A percentile compares a stretch with the other conserved stretches of the same genome.
Evolutionary conservation across 345 rosid genomes (phyloP).

Genomic region (Geranium brycei): DNA sequence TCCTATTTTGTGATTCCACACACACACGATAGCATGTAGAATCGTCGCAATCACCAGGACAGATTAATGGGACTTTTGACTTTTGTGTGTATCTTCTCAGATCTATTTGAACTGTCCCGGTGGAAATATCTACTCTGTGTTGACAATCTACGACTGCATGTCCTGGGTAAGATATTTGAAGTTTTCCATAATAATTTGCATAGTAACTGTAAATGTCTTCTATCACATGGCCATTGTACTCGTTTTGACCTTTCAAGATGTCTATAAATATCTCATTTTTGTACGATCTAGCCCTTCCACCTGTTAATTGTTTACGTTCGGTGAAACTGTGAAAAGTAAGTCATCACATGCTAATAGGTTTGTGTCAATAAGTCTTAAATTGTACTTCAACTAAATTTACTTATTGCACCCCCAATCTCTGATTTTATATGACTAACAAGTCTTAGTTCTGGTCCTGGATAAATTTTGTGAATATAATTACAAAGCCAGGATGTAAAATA

Average conservation of each 20-base stretch:
- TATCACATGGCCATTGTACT: background rate
- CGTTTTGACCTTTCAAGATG: background rate
- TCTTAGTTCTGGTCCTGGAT: background rate
- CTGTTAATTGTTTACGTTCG: too few relatives aligned
- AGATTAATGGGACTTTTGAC: constrained; percentile 5
- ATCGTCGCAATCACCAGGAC: background rate
- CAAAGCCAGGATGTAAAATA: too few relatives aligned
- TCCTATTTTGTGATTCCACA: background rate
- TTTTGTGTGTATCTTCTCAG: constrained; percentile 24
- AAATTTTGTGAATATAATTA: background rate
- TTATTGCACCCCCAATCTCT: background rate
- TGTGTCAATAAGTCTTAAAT: background rate
- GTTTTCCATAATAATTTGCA: background rate
- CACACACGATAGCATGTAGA: background rate
- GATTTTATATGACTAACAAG: background rate
- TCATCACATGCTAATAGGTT: background rate
- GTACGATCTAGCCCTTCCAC: background rate
- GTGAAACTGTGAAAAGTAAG: too few relatives aligned
- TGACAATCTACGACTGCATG: constrained; percentile 95
- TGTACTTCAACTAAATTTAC: background rate
- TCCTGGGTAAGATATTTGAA: constrained; percentile 54
- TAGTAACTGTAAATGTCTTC: background rate
- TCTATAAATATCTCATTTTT: too few relatives aligned
- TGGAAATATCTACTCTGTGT: constrained; percentile 75
- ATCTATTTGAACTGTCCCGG: constrained; percentile 86